Base-by-base conservation (phyloP, 176 grass and related monocot species). In the Secale cereale region DNA sequence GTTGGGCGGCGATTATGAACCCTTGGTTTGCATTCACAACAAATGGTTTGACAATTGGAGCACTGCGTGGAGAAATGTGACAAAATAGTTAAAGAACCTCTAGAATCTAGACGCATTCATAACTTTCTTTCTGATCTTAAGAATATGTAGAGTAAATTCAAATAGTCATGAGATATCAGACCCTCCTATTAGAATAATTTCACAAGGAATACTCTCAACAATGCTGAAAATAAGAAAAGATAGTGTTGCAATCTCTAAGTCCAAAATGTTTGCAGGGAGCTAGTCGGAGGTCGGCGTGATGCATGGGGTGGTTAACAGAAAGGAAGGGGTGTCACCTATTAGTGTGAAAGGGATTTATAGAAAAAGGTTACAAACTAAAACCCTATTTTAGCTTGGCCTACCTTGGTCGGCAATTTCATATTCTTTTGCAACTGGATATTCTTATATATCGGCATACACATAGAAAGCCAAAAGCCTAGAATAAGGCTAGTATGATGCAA, bases 1-100 rank as follows among this genome's bases (percentile, higher is more conserved):
- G 92, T 97, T 30, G 95, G 95, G 46, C 95, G 94, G 33, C 90
- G 88, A 70, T 97, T 97, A 48, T 97, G 95, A 81, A 97, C 92
- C 88, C 90, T 87, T 46, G 90, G 92, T 78, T 97, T 97, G 90
- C 95, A 97, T 73, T 84, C 88, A 78, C 90, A 94, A 74, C 95
- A 97, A 39, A 97, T 72, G 77, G 95, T 97, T 85, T 97, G 95
- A 11, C 95, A 92, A 33, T 97, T 97, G 36, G 90, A 94, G 69
- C 95, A 97, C 95, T 97, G 84, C 81, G 92, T 1, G 61, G 50
- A 77, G 10, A 65, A 17, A 85, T 61, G 82, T 22, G 13, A 69
- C 43, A 86, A 78, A 22, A 62, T 62, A 41, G 59, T 83, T 40
- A 60, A 68, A 29, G 2, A 68, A 69, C 9, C 15, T 50, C 26